phyloP scores from a whole-genome alignment of 768 basidiomycete genomes.

The Leccinum pellstonianum region DNA sequence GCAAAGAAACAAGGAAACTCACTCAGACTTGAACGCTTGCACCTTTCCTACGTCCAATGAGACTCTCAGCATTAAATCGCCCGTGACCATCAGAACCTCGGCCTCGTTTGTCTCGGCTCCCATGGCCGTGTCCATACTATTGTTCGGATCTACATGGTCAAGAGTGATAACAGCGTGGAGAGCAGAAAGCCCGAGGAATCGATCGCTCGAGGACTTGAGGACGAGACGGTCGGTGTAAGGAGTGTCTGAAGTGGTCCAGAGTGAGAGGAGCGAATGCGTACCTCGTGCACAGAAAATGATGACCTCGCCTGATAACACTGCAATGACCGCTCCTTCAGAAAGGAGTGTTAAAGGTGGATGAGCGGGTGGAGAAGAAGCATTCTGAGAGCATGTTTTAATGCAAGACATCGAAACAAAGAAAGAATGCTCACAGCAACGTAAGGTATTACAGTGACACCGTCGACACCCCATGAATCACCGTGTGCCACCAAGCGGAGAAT shows the following conservation, averaged over 20 bases:
- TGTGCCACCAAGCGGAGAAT: conserved; percentile 45
- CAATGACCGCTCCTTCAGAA: conserved; percentile 54
- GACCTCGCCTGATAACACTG: conserved; percentile 74
- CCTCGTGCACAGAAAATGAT: conserved; percentile 70
- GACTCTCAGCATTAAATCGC: conserved; percentile 68
- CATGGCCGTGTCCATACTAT: conserved; percentile 8
- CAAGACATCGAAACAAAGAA: background rate
- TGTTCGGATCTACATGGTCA: conserved; percentile 18
- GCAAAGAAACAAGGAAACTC: conserved; percentile 23
- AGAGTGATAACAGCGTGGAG: conserved; percentile 22
- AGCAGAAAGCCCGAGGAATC: conserved; percentile 71
- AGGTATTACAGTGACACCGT: conserved; percentile 56
- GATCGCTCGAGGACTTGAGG: conserved; percentile 65
- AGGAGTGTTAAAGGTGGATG: conserved; percentile 68
- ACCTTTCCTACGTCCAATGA: conserved; percentile 62
- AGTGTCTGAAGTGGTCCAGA: conserved; percentile 44
- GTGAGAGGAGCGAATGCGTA: conserved; percentile 26
- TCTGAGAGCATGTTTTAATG: conserved; percentile 37
- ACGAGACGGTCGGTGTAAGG: conserved; percentile 72
- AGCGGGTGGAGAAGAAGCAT: conserved; percentile 63
- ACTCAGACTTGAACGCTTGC: conserved; percentile 62
- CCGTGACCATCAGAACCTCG: conserved; percentile 47
- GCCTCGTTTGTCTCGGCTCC: conserved; percentile 14
- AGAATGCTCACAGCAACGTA: conserved; percentile 65
- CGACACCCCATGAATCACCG: conserved; percentile 26